A percentile compares a stretch with the other conserved stretches of the same genome.
phyloP scores from a whole-genome alignment of 148 eudicot species.

The Pharnaceum exiguum region DNA sequence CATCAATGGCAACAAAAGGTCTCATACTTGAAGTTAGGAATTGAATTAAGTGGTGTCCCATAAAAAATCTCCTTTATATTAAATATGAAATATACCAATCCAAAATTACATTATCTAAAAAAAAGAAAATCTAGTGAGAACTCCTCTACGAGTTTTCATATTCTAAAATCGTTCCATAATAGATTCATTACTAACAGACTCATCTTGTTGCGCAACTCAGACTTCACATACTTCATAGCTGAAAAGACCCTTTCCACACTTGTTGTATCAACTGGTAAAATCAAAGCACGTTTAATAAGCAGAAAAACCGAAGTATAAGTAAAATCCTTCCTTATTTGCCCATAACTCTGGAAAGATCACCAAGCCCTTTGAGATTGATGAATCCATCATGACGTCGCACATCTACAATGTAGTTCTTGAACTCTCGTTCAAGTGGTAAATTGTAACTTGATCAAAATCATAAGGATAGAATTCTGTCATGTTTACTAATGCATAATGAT shows the following conservation, averaged over 20 bases:
- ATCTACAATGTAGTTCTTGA: too few species aligned
- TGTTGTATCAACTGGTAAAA: slow-evolving; percentile 1
- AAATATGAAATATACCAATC: too few species aligned
- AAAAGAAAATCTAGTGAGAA: too few species aligned
- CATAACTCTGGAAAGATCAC: too few species aligned
- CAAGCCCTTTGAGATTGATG: too few species aligned
- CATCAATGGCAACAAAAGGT: too few species aligned
- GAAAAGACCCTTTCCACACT: slow-evolving; percentile 3
- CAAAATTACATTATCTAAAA: too few species aligned
- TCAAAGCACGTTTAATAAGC: slow-evolving; percentile 2
- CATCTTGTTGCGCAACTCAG: background rate
- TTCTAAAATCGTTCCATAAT: background rate
- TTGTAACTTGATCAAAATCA: slow-evolving; percentile 5
- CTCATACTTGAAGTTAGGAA: too few species aligned
- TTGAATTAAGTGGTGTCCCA: too few species aligned
- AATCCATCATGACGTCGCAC: too few species aligned
- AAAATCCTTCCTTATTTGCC: background rate
- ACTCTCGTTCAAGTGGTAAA: too few species aligned
- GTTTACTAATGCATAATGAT: background rate
- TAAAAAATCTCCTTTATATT: too few species aligned
- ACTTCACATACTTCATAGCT: background rate
- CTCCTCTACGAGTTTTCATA: slow-evolving; percentile 4
- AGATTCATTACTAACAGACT: background rate
- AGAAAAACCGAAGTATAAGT: background rate
- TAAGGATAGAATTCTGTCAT: background rate